phyloP scores from a whole-genome alignment of 2,329 filamentous ascomycete genomes.

The Aspergillus unguis region DNA sequence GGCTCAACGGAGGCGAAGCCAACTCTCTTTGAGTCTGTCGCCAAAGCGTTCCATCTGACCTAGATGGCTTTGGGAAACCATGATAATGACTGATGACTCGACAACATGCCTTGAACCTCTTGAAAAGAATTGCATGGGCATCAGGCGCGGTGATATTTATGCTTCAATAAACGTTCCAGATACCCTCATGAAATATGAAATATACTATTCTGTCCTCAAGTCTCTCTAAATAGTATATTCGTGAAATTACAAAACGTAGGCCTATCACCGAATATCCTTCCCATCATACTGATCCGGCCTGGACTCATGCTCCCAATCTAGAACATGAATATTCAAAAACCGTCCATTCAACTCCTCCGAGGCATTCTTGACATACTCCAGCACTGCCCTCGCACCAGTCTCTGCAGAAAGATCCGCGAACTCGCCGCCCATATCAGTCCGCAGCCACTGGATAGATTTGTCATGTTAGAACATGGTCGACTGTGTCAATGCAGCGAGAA shows the following conservation, averaged over 20 bases:
- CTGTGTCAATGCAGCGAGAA: background rate
- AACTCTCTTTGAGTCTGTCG: constrained; percentile 29
- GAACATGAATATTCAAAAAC: constrained; percentile 45
- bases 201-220: no score
- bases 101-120: background rate
- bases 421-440: constrained; percentile 43
- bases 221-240: no score
- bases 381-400: constrained; percentile 36
- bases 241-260: no score
- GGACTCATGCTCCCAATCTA: constrained; percentile 35
- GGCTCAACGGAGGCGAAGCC: constrained; percentile 5
- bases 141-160: no score
- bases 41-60: constrained; percentile 14
- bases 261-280: constrained; percentile 28
- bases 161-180: no score
- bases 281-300: constrained; percentile 41
- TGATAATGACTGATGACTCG: background rate
- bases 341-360: constrained; percentile 46
- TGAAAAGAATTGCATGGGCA: background rate
- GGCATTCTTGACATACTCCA: constrained; percentile 45
- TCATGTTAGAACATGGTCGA: background rate
- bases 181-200: no score
- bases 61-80: background rate
- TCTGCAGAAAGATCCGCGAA: constrained; percentile 44
- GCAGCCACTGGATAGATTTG: constrained; percentile 39